Evolutionary conservation across 495 filamentous ascomycete genomes (phyloP), one percentile per base, ranked within the genome.

Genomic region (Trichoderma erinaceum): DNA sequence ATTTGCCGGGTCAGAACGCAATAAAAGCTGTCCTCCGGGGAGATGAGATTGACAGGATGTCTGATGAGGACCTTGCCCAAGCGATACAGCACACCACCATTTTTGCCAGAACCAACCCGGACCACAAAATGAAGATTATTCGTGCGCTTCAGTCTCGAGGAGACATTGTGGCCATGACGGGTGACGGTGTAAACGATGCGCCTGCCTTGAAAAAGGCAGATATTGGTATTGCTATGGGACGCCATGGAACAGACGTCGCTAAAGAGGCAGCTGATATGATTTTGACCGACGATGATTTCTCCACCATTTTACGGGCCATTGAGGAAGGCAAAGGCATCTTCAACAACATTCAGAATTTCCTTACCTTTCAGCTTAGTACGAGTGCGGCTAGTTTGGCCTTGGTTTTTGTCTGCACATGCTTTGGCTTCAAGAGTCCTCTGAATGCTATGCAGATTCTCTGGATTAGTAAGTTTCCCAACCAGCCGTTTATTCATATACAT

Each of bases 181-280:
- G 95, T 10, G 95, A 99, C 72, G 95, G 95, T 67, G 95, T 99
- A 63, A 99, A 99, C 71, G 95, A 99, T 79, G 95, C 95, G 25
- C 95, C 95, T 3, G 95, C 95, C 4, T 81, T 99, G 66, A 99
- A 99, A 78, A 96, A 93, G 78, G 95, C 95, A 4, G 95, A 99
- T 73, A 99, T 99, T 77, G 95, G 95, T 41, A 94, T 99, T 68
- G 91, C 93, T 15, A 99, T 99, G 95, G 95, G 95, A 69, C 85
- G 88, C 71, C 87, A 97, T 41, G 95, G 95, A 61, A 99, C 95
- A 2, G 95, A 99, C 73, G 95, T 99, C 44, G 95, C 95, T 69
- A 99, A 99, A 82, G 95, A 99, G 78, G 95, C 95, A 41, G 92
- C 96, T n/a, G 95, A 99, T 75, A 99, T 99, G 95, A 98, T 99